Base-by-base conservation (phyloP, 2,329 filamentous ascomycete genomes). In the Colletotrichum somersetense region DNA sequence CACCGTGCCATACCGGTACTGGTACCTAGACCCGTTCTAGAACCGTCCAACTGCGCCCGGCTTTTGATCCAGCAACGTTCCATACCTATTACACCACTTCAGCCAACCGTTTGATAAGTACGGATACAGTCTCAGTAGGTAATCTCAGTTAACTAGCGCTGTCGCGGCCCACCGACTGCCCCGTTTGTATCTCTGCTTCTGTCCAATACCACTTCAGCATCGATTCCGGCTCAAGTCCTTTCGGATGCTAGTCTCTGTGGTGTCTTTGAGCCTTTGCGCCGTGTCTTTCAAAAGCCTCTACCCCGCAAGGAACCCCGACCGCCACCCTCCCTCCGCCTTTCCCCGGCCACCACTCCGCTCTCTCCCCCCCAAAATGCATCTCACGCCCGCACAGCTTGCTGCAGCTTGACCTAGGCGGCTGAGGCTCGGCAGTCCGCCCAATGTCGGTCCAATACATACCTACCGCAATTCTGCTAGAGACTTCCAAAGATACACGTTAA, bases 361-460 rank as follows among this genome's bases (percentile, higher is more conserved):
- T 33, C 44, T 16, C 42, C 3, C 26, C 26, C 26, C 26, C 26
- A 26, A 26, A 35, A 64, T 71, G 38, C 44, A 58, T 59, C 44
- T 10, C 68, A 61, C 63, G 71, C 68, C 63, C 68, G 68, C 71
- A 61, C 52, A 30, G 30, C 26, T 0, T 35, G 12, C 63, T 73
- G 59, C 58, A 71, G 55, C 68, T 73, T 65, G 10, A 67, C 65
- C 58, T 64, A 73, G 68, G 72, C 68, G 50, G 48, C 12, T 72
- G 20, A 42, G 68, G 59, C 72, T 73, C 68, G 64, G 72, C 64
- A 72, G 59, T 72, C 63, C 61, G 72, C 61, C 68, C 61, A 44
- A 46, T 67, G 40, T 73, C 68, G 72, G 68, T 63, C 72, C 53
- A n/a, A n/a, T n/a, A n/a, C n/a, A n/a, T n/a, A n/a, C n/a, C n/a